Evolutionary conservation across 441 rosid species (phyloP), one percentile per base, ranked within the genome.

Genomic region (Erodium trifolium): DNA sequence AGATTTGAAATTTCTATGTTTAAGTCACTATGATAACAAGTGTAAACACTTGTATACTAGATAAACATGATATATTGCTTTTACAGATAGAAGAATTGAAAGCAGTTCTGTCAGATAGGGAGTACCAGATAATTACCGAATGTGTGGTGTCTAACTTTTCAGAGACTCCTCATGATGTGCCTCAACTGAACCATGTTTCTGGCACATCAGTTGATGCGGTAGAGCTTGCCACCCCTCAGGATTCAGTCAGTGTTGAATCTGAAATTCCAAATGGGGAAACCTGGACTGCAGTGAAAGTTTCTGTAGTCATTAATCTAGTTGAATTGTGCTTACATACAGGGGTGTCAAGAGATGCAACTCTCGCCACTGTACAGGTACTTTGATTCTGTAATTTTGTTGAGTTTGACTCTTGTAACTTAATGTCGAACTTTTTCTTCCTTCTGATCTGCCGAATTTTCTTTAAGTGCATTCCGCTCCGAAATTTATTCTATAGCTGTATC

Each of bases 71-170:
- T 63, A 16, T 69, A 76, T 60, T 47, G 55, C 55, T 82, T 68
- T 49, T 76, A 75, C 92, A 95, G 99, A 81, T 95, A 82, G 93
- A 84, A 68, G 90, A 86, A 77, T 72, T 95, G 75, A 90, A 84
- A 83, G 96, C 96, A 59, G 88, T 90, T 62, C 84, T 95, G 66
- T 86, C 98, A 39, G 85, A 86, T 72, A 88, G 63, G 78, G 98
- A 95, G 68, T 95, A 95, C 87, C 95, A 83, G 83, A 90, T 95
- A 78, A 82, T 95, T 75, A 80, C 91, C 17, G 98, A 95, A 78
- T 92, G 99, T 84, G 96, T 96, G 64, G 77, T 78, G 69, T 85
- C 97, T 76, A 95, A 95, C 82, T 78, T 95, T 72, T 88, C 95
- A 72, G 99, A 95, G 85, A 79, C 77, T 17, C 93, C 98, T 34